Base-by-base conservation (phyloP, 192 early-diverging fungal species). In the Paraglomus occultum region DNA sequence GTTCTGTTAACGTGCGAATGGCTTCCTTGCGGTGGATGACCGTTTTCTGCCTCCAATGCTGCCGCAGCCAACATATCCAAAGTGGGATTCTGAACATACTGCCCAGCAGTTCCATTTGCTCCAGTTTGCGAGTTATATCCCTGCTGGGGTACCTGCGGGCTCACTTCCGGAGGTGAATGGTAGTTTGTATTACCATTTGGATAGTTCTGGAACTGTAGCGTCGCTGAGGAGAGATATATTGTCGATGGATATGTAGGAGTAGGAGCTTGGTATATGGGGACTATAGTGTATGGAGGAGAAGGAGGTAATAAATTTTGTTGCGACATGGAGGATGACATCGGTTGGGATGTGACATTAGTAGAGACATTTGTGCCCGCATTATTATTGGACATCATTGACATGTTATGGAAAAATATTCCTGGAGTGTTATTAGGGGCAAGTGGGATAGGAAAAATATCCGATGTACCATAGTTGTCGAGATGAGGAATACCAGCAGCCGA, bases 51-150 rank as follows among this genome's bases (percentile, higher is more conserved):
- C 38, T 57, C 18, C 38, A 57, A 57, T 17, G 54, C 54, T 17
- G 54, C 54, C 10, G 54, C 54, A 17, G 54, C 54, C 20, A 57
- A 57, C 54, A 57, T 57, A 20, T 57, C 54, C 38, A 57, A 57
- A 57, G 54, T 57, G 2, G 54, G 54, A 57, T 57, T 57, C 11
- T 17, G 17, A 18, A 51, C 12, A 18, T 51, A 14, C 50, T 51
- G 50, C 14, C 12, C 17, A n/a, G 50, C 14, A 51, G 50, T 14
- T n/a, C 12, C 17, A 6, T 57, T 57, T 11, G 20, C 17, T 57
- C 20, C 20, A 17, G 54, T 20, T 57, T 57, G 54, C 4, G 54
- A 57, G 38, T 57, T 57, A 20, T 31, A 23, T 18, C 15, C 54
- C 17, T 31, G 18, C 38, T 57, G 54, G 6, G 38, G 15, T 11